Base-by-base conservation (phyloP, 768 basidiomycete species). In the Sarcomyxa edulis region DNA sequence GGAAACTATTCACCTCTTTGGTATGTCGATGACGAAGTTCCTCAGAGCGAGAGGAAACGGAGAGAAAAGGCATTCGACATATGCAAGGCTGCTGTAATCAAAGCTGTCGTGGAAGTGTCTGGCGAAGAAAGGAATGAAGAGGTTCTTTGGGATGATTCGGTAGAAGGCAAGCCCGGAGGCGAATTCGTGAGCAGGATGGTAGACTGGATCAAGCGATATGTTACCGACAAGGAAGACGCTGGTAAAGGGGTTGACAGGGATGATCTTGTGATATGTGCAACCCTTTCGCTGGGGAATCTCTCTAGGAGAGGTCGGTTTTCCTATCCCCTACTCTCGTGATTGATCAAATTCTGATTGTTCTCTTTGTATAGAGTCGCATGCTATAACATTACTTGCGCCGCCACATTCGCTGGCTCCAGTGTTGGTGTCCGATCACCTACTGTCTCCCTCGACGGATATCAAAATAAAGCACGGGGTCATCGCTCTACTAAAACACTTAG, bases 401-500 rank as follows among this genome's bases (percentile, higher is more conserved):
- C 84, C 81, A 4, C 72, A 80, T 37, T 72, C 75, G 26, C 65
- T 95, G 10, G 79, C 78, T 11, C 66, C 73, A 6, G 51, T 84
- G 10, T 61, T 89, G 32, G 65, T 73, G 6, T 83, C 83, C 5
- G 57, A 58, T 12, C 60, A 64, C 39, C 59, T 81, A n/a, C 68
- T 89, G 27, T 68, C 69, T 8, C 63, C 69, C 11, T 54, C 60
- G 26, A 69, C 72, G 7, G 84, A 90, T 52, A 69, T 89, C 54
- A 88, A 92, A 56, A 67, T 94, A 44, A 90, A 94, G 56, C 93
- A 97, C 51, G 91, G 88, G 11, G 76, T 88, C 40, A 68, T 95
- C 18, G 90, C 90, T 19, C 65, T 98, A 25, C 68, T 97, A 28
- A 88, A 91, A 55, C 87, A 97, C 54, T 67, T 99, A 2, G 78